Base-by-base conservation (phyloP, 805 yeast genomes). In the Kazachstania martiniae region DNA sequence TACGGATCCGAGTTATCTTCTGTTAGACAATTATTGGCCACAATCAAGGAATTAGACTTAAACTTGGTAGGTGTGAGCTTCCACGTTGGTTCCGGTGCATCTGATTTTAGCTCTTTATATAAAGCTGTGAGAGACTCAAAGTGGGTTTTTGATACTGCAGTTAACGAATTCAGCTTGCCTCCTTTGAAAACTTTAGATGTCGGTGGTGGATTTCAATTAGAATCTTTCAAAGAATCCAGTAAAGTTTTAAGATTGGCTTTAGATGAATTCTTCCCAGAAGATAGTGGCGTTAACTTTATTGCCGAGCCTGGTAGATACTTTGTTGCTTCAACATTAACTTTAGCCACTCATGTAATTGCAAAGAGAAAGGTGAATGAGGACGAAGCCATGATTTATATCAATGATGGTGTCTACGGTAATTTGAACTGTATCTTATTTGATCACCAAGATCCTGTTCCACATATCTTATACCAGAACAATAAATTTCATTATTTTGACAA, bases 231-330 rank as follows among this genome's bases (percentile, higher is more conserved):
- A 10, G 63, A 66, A 28, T 66, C 83, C 8, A 72, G 89, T 7
- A 48, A 51, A 6, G 70, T 75, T 31, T 68, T 89, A 40, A 66
- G 68, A 36, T 39, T 47, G 10, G 66, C 81, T 3, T 58, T 87
- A 40, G 72, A 67, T 28, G 49, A 61, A 35, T 65, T 61, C 48
- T 89, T 86, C 62, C 83, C 89, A 1, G 13, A 8, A 9, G 8
- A 3, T 33, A 49, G 9, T 51, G 48, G n/a, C 61, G 65, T 25
- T 47, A 58, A 4, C 8, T 59, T 89, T 38, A 81, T 89, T 52
- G 93, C 95, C 10, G 98, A 89, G 53, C 94, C 95, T 3, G 98
- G 98, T 36, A 71, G 98, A 42, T 86, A 78, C 53, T 73, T 85
- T 61, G 91, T 81, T 14, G 79, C 94, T 2, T 62, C 74, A 28